Base-by-base conservation (phyloP, 2,329 filamentous ascomycete species). In the Hansfordia pulvinata region DNA sequence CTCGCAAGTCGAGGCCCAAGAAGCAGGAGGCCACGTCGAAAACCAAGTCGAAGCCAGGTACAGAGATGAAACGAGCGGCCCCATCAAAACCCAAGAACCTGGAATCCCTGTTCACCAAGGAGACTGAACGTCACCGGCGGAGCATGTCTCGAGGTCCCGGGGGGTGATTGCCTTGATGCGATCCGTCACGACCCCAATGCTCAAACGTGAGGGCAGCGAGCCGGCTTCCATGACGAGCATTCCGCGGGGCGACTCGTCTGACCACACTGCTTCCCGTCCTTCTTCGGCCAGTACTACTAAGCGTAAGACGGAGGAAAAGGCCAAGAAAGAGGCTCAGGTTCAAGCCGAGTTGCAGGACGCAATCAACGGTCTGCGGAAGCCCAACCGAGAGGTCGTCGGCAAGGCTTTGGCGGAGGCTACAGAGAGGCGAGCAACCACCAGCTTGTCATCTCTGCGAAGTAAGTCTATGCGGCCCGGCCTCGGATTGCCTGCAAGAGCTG, bases 271-370 rank as follows among this genome's bases (percentile, higher is more conserved):
- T 10, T 35, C 35, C n/a, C 47, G 48, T 10, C 21, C 21, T 26
- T 46, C 17, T 38, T 58, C 23, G 53, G 49, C 8, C 42, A 56
- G 25, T 54, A 52, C 36, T 28, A 64, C 62, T 37, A 57, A 64
- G 35, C 60, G 58, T 16, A 62, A 56, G 19, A 49, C 61, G 17
- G 62, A 62, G 3, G 69, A 74, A 30, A 46, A 55, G 2, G 60
- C 68, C 17, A 70, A 59, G 39, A 79, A 71, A 46, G 76, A 77
- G 43, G 75, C 73, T 3, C 52, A 67, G 13, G 63, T 83, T 2
- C 72, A 83, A 25, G 69, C 74, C 16, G 76, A 85, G 41, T 52
- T 88, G 18, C 69, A 72, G 37, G 69, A 82, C 31, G 82, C 82
- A 7, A 86, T 90, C 26, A 69, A 68, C 5, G 67, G 74, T 8